Evolutionary conservation across 2,329 filamentous ascomycete genomes (phyloP), one percentile per base, ranked within the genome.

Genomic region (Penicillium sp.): DNA sequence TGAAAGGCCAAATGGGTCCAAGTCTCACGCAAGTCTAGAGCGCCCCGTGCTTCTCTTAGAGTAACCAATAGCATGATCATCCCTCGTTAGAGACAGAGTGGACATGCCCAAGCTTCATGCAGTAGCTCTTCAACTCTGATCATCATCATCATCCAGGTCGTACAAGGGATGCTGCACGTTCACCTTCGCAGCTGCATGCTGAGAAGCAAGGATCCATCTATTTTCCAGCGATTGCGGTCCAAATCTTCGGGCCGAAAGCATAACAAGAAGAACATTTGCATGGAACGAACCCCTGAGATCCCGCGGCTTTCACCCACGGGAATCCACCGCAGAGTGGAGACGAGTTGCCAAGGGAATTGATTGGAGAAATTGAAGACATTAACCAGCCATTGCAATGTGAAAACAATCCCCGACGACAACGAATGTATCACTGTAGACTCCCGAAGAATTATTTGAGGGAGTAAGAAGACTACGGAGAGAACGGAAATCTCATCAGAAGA

Each of bases 201-300:
- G 3, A 41, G 15, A 55, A 25, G 59, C 53, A 61, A 56, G 56
- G 51, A 55, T 14, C 41, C 7, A 17, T 47, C 15, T 47, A 5
- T 14, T 31, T 31, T 31, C 31, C 43, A 31, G 43, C 2, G 10
- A 11, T 12, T 42, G n/a, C 4, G 41, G 20, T 12, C 15, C 43
- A 47, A 47, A n/a, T 28, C 14, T 1, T 47, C 43, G 43, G 43
- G 25, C 43, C 22, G 43, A 31, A 47, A 17, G 22, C 20, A 10
- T 47, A 31, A 31, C 4, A 28, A 31, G 1, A 22, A 47, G 5
- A 43, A 43, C 31, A 31, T n/a, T 54, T 43, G 58, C 15, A 42
- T 54, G 61, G 59, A 58, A 61, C 55, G 61, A 67, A 68, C 66
- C 66, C 66, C 66, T 68, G 66, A 68, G 61, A 62, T 59, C 43